A percentile compares a stretch with the other conserved stretches of the same genome.
Conservation (phyloP, 257 asterid genomes). For the Solanum appendiculatum region DNA sequence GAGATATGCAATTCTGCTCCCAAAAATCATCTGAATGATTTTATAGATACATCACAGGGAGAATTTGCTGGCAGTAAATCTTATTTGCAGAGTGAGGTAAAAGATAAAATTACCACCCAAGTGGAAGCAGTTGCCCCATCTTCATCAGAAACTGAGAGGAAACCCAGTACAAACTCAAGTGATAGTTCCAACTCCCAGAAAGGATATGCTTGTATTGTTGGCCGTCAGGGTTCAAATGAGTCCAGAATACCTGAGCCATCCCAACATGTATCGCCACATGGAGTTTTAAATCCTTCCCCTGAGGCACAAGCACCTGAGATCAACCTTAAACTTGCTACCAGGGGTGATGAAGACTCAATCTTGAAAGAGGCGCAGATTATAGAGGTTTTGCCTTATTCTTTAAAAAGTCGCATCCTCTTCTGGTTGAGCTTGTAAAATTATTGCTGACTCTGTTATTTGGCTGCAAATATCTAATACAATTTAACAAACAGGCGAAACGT, state of each 20-base stretch:
- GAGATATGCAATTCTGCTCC: conserved; percentile 24
- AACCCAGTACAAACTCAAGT: conserved; percentile 7
- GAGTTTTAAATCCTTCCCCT: conserved; percentile 22
- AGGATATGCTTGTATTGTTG: conserved; percentile 21
- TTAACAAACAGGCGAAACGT: conserved; percentile 67
- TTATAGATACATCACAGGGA: conserved; percentile 16
- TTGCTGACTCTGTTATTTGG: conserved; percentile 6
- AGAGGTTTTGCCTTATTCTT: conserved; percentile 44
- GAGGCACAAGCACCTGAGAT: conserved; percentile 28
- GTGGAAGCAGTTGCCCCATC: conserved; percentile 22
- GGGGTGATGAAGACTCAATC: conserved; percentile 70
- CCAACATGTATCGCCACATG: conserved; percentile 20
- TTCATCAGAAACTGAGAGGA: conserved; percentile 33
- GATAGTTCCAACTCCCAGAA: conserved; percentile 16
- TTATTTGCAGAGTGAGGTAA: conserved; percentile 26
- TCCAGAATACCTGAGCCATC: conserved; percentile 21
- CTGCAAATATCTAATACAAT: conserved; percentile 28
- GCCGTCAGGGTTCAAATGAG: conserved; percentile 19
- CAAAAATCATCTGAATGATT: conserved; percentile 30
- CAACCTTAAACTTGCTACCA: conserved; percentile 20
- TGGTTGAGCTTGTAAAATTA: not conserved
- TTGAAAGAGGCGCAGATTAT: conserved; percentile 77
- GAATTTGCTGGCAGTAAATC: conserved; percentile 24
- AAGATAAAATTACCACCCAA: conserved; percentile 17
- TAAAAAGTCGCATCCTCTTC: not conserved